phyloP scores from a whole-genome alignment of 345 rosid species.

The Chamaenerion angustifolium region DNA sequence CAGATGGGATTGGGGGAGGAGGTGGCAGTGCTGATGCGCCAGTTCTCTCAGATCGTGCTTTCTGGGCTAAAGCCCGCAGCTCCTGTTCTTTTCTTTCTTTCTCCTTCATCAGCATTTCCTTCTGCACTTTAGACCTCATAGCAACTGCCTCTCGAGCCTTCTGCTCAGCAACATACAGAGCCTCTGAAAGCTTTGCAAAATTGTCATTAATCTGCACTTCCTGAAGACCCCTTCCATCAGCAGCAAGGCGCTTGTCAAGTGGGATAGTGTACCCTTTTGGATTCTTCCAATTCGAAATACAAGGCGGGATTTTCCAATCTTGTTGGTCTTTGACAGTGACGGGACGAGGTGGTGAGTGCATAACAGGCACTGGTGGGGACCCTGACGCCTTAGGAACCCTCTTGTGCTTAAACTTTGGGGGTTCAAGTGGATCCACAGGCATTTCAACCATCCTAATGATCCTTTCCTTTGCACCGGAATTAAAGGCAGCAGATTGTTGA shows the following conservation, averaged over 20 bases:
- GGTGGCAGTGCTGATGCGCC: conserved; percentile 47
- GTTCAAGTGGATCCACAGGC: conserved; percentile 97
- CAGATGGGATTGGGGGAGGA: conserved; percentile 38
- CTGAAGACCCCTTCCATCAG: conserved; percentile 94
- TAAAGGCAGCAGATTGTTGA: conserved; percentile 71
- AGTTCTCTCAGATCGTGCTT: conserved; percentile 86
- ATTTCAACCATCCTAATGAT: conserved; percentile 88
- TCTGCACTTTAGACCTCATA: conserved; percentile 91
- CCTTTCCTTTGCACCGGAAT: conserved; percentile 90
- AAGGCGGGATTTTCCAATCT: conserved; percentile 98
- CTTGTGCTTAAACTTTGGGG: conserved; percentile 98
- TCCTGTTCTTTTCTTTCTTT: conserved; percentile 88
- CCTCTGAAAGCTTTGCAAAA: conserved; percentile 83
- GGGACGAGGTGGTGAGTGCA: conserved; percentile 95
- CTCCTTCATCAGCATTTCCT: conserved; percentile 87
- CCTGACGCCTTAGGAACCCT: conserved; percentile 88
- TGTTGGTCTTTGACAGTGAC: conserved; percentile 91
- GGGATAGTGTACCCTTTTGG: conserved; percentile 96
- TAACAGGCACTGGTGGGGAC: conserved; percentile 90
- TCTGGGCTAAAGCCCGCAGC: conserved; percentile 79
- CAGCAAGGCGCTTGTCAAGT: conserved; percentile 94
- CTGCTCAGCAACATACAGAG: conserved; percentile 85
- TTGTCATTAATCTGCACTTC: conserved; percentile 70
- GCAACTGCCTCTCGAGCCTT: conserved; percentile 98
- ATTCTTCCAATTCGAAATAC: conserved; percentile 93